These are phyloP conservation scores for Rhododendron henanense DNA, from an alignment of 148 eudicot species.

Conservation along the genomic window DNA sequence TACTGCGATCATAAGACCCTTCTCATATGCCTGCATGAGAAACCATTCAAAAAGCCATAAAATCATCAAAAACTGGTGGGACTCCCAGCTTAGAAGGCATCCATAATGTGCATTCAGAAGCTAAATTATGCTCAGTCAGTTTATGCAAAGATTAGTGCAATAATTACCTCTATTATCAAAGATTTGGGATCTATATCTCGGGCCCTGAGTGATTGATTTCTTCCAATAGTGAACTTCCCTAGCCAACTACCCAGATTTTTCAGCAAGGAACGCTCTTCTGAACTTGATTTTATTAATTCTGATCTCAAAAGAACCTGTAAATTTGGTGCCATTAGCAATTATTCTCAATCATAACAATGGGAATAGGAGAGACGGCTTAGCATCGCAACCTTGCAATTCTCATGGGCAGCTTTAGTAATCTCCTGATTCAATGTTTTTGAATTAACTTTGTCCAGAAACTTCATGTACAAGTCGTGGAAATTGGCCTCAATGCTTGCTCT, in stretches of 20 bases:
- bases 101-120: background rate
- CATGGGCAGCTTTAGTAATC: conserved; percentile 20
- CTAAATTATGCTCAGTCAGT: background rate
- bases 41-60: background rate
- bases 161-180: conserved; percentile 21
- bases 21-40: conserved; percentile 22
- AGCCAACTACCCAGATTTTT: conserved; percentile 28
- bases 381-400: conserved; percentile 22
- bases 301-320: conserved; percentile 18
- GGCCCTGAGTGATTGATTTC: conserved; percentile 20
- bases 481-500: background rate
- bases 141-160: background rate
- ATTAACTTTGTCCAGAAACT: conserved; percentile 18
- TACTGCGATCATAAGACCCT: conserved; percentile 25
- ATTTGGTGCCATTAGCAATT: background rate
- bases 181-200: conserved; percentile 25
- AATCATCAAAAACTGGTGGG: background rate
- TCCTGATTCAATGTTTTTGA: conserved; percentile 17
- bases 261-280: conserved; percentile 21
- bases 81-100: background rate
- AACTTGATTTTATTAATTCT: conserved; percentile 21
- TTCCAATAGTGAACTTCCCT: conserved; percentile 18
- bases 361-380: background rate
- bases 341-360: background rate
- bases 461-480: conserved; percentile 23